phyloP scores from a whole-genome alignment of 257 asterid species.

The Jacaranda copaia region DNA sequence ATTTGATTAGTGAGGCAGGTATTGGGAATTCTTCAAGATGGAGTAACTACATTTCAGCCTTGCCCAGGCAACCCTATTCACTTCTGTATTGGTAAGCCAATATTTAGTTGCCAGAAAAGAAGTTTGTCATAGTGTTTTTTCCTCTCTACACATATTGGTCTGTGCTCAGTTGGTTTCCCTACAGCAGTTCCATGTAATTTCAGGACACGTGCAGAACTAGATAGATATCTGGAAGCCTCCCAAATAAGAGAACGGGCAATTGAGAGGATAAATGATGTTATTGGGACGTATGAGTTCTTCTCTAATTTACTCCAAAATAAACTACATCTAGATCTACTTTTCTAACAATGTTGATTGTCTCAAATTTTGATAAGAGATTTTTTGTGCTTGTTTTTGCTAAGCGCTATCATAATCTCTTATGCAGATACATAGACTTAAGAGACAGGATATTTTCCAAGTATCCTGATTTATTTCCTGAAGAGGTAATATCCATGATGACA shows the following conservation, averaged over 20 bases:
- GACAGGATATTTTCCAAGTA: conserved; percentile 78
- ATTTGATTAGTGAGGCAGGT: conserved; percentile 90
- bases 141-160: conserved; percentile 40
- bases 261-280: conserved; percentile 84
- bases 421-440: conserved; percentile 83
- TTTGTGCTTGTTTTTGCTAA: conserved; percentile 33
- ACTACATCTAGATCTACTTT: background rate
- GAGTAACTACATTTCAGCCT: conserved; percentile 88
- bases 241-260: conserved; percentile 86
- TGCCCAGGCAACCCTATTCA: conserved; percentile 96
- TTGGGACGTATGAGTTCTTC: conserved; percentile 81
- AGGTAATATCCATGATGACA: conserved; percentile 53
- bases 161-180: conserved; percentile 73
- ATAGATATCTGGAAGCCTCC: conserved; percentile 92
- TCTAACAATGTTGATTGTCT: conserved; percentile 1
- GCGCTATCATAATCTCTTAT: conserved; percentile 34
- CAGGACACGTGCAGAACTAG: conserved; percentile 96
- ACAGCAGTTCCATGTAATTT: conserved; percentile 78
- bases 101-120: conserved; percentile 28
- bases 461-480: conserved; percentile 86
- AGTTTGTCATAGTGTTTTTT: conserved; percentile 12
- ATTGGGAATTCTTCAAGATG: conserved; percentile 75
- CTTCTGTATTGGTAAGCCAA: conserved; percentile 84
- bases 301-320: background rate
- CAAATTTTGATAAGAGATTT: conserved; percentile 15